Evolutionary conservation across 805 yeast genomes (phyloP).

Genomic region (Metschnikowia vanudenii): DNA sequence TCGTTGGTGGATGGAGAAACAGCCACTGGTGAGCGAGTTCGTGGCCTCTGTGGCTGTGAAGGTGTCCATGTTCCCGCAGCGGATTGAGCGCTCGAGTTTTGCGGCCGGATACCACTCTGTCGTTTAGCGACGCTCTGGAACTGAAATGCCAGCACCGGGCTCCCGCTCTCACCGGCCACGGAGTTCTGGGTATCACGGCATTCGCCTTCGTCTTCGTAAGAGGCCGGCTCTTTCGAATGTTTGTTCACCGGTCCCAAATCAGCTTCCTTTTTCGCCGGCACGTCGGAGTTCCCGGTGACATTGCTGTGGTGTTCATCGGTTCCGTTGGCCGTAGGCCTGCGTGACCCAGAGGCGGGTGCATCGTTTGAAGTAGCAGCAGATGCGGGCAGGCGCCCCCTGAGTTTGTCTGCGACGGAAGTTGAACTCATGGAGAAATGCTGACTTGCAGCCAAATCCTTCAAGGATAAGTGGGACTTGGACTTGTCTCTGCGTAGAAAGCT

Average conservation of each 20-base stretch:
- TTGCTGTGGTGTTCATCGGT: not conserved
- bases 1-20: slow-evolving; percentile 12
- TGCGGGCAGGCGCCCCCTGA: slow-evolving; percentile 10
- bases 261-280: no score
- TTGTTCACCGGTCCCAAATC: no score
- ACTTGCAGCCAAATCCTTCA: slow-evolving; percentile 12
- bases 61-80: not conserved
- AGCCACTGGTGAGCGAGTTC: slow-evolving; percentile 2
- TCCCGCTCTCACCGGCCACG: not conserved
- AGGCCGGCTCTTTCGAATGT: not conserved
- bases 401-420: slow-evolving; percentile 5
- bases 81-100: slow-evolving; percentile 5
- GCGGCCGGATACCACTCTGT: slow-evolving; percentile 7
- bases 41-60: slow-evolving; percentile 1
- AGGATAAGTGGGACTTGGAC: slow-evolving; percentile 18
- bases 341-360: not conserved
- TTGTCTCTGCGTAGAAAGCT: slow-evolving; percentile 28
- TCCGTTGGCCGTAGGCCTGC: slow-evolving; percentile 2
- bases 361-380: not conserved
- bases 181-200: no score
- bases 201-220: no score
- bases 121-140: slow-evolving; percentile 2
- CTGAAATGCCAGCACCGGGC: slow-evolving; percentile 13
- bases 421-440: slow-evolving; percentile 7
- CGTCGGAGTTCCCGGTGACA: no score